phyloP scores from a whole-genome alignment of 2,329 filamentous ascomycete genomes.

The Verticillium longisporum region DNA sequence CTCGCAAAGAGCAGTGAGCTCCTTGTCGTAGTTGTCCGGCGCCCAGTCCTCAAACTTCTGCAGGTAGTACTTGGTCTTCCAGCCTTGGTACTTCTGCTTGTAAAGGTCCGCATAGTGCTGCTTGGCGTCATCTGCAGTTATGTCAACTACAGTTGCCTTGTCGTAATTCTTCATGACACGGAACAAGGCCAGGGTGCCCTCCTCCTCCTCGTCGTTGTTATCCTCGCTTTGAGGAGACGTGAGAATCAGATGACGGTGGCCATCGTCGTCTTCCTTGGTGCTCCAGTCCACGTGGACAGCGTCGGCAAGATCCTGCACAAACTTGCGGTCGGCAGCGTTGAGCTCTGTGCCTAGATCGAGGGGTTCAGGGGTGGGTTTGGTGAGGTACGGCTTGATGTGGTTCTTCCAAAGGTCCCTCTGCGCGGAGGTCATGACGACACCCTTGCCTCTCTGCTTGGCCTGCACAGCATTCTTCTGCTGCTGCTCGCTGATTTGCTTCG shows the following conservation, averaged over 20 bases:
- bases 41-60: constrained; percentile 86
- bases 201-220: constrained; percentile 69
- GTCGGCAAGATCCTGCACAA: constrained; percentile 79
- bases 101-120: constrained; percentile 77
- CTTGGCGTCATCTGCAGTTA: constrained; percentile 72
- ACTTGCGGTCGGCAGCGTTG: constrained; percentile 82
- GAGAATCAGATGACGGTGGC: constrained; percentile 44
- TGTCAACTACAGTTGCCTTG: constrained; percentile 77
- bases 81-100: constrained; percentile 79
- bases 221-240: constrained; percentile 48
- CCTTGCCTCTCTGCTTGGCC: constrained; percentile 41
- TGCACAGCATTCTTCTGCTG: constrained; percentile 46
- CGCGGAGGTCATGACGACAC: constrained; percentile 66
- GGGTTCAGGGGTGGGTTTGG: constrained; percentile 54
- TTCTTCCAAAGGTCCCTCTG: constrained; percentile 80
- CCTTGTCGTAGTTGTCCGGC: constrained; percentile 64
- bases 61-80: constrained; percentile 92
- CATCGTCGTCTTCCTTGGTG: constrained; percentile 50
- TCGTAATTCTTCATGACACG: constrained; percentile 88
- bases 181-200: constrained; percentile 77
- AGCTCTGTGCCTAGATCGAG: constrained; percentile 69
- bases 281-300: constrained; percentile 51
- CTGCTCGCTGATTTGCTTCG: constrained; percentile 71
- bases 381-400: constrained; percentile 75
- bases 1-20: constrained; percentile 76